Conservation (phyloP, 257 asterid genomes). For the Nicotiana tomentosiformis region DNA sequence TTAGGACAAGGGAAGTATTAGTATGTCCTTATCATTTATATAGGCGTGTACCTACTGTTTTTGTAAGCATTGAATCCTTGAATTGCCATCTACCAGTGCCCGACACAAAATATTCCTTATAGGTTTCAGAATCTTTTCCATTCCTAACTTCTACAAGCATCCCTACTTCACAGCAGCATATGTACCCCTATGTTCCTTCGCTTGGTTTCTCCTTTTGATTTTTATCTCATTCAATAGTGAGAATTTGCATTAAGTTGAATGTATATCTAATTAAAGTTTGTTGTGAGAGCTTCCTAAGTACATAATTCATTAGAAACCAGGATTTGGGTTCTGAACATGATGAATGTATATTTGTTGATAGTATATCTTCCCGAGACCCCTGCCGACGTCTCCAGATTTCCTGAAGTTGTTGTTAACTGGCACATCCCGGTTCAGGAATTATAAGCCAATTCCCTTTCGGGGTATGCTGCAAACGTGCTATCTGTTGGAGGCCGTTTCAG, state of each 20-base stretch:
- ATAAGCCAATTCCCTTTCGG: neutral
- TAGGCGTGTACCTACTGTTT: neutral
- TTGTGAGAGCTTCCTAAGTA: neutral
- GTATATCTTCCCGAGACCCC: neutral
- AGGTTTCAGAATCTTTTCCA: neutral
- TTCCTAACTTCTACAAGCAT: neutral
- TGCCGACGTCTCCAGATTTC: neutral
- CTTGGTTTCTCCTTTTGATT: neutral
- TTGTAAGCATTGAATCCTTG: constrained; percentile 1
- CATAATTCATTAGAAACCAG: neutral
- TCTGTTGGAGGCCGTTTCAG: neutral
- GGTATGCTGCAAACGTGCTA: neutral
- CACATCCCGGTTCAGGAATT: neutral
- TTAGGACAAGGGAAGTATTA: neutral
- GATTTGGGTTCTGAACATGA: neutral
- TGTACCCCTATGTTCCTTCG: neutral
- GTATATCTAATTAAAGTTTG: neutral
- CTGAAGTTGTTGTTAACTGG: neutral
- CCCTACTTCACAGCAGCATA: neutral
- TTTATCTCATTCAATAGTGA: neutral
- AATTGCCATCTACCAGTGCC: neutral
- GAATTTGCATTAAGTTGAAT: neutral
- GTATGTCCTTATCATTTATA: neutral
- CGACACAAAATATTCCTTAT: neutral
- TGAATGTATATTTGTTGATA: neutral